Conservation (phyloP, 208 protist species). For the Jaenimonas drosophilae region DNA sequence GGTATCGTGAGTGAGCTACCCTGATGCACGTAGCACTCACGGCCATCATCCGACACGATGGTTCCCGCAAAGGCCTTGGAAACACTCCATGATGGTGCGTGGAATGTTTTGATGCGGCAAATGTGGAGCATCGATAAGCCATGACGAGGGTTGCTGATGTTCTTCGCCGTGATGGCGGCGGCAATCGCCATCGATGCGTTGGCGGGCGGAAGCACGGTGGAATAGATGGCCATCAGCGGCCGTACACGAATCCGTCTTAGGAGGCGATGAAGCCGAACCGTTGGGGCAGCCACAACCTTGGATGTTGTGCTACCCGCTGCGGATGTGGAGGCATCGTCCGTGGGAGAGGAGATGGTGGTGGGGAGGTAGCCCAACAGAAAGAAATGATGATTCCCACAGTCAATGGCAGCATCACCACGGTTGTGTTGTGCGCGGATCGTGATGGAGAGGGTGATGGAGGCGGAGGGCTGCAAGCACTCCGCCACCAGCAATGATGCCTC, state of each 20-base stretch:
- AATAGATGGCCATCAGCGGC: conserved; percentile 43
- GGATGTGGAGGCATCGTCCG: not conserved
- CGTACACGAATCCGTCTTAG: conserved; percentile 55
- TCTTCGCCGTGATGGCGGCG: conserved; percentile 42
- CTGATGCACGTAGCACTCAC: conserved; percentile 22
- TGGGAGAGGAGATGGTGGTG: conserved; percentile 1
- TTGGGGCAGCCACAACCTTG: too few species aligned
- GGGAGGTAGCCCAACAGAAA: conserved; percentile 51
- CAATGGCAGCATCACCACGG: conserved; percentile 20
- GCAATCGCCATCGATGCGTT: conserved; percentile 30
- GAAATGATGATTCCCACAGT: conserved; percentile 47
- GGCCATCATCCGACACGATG: not conserved
- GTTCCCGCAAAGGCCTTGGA: too few species aligned
- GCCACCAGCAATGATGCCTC: conserved; percentile 33
- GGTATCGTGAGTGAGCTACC: conserved; percentile 43
- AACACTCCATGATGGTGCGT: too few species aligned
- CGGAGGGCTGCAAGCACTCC: conserved; percentile 27
- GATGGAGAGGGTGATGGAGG: conserved; percentile 25
- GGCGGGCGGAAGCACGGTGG: conserved; percentile 48
- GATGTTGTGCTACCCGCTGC: not conserved
- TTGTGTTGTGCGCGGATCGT: conserved; percentile 52
- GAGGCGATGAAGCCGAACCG: conserved; percentile 62
- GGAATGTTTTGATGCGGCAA: too few species aligned
- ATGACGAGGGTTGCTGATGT: conserved; percentile 19
- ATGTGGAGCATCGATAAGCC: too few species aligned